Evolutionary conservation across 495 filamentous ascomycete genomes (phyloP).

Genomic region (Pyronema omphalodes): DNA sequence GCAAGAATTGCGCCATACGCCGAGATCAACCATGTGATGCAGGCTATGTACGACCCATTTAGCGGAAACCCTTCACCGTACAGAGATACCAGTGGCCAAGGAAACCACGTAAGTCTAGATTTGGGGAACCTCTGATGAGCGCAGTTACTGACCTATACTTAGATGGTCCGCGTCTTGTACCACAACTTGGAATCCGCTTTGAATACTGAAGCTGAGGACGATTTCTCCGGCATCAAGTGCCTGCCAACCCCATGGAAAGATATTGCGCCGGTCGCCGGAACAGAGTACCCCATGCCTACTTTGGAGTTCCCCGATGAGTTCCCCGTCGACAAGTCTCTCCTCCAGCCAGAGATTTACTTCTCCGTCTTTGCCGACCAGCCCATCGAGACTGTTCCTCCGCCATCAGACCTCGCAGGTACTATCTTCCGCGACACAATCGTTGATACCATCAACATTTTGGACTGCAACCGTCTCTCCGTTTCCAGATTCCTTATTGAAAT

Average conservation of each 20-base stretch:
- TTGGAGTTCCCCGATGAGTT: constrained; percentile 60
- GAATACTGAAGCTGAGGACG: constrained; percentile 1
- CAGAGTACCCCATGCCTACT: constrained; percentile 56
- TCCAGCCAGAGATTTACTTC: constrained; percentile 85
- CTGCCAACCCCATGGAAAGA: constrained; percentile 60
- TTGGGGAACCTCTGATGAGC: neutral
- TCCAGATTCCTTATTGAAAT: constrained; percentile 84
- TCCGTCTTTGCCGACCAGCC: constrained; percentile 84
- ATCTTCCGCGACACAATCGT: constrained; percentile 69
- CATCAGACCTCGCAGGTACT: constrained; percentile 53
- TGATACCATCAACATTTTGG: constrained; percentile 84
- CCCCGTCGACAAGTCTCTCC: constrained; percentile 46
- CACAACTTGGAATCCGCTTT: constrained; percentile 13
- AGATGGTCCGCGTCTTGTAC: constrained; percentile 20
- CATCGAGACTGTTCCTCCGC: constrained; percentile 54
- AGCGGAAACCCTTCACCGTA: constrained; percentile 30
- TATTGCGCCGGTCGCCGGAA: constrained; percentile 30
- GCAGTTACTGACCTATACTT: neutral
- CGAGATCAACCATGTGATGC: constrained; percentile 41
- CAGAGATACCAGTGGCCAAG: constrained; percentile 12
- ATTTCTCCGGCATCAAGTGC: constrained; percentile 11
- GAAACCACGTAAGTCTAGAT: constrained; percentile 14
- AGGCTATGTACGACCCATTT: constrained; percentile 70
- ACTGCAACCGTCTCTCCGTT: constrained; percentile 75
- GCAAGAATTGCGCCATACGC: constrained; percentile 52